Percentiles rank a stretch among this genome's conserved stretches.
phyloP scores from a whole-genome alignment of 1,284 basidiomycete species.

The Ganoderma sinense region DNA sequence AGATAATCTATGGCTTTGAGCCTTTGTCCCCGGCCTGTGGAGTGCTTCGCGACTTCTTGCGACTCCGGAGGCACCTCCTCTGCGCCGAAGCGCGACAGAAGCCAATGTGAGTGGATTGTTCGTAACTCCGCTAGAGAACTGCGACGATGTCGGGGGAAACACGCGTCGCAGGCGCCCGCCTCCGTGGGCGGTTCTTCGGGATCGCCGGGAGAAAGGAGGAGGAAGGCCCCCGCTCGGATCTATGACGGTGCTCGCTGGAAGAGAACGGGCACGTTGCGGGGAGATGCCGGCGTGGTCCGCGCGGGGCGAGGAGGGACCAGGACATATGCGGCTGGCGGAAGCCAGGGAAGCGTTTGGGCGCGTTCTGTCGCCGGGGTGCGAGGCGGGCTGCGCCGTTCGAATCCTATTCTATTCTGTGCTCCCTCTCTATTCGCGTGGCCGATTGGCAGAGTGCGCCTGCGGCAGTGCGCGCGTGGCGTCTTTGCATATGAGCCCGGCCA shows the following conservation, averaged over 20 bases:
- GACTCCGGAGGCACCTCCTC: constrained; percentile 30
- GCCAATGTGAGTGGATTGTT: neutral
- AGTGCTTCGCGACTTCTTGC: constrained; percentile 31
- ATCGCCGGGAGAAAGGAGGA: constrained; percentile 20
- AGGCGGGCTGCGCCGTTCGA: constrained; percentile 31
- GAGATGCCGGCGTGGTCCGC: constrained; percentile 1
- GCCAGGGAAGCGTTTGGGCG: constrained; percentile 17
- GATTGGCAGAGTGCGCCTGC: constrained; percentile 18
- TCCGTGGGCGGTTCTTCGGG: constrained; percentile 10
- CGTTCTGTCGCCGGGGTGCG: constrained; percentile 16
- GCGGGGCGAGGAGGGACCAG: neutral
- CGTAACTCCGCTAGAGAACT: neutral
- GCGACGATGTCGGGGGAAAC: constrained; percentile 17
- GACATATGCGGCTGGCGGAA: constrained; percentile 23
- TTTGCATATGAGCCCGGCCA: constrained; percentile 30
- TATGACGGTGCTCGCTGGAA: constrained; percentile 20
- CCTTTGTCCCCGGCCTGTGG: constrained; percentile 18
- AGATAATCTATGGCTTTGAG: constrained; percentile 30
- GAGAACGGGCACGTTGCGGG: constrained; percentile 11
- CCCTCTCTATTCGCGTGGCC: constrained; percentile 26
- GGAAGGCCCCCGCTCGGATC: constrained; percentile 24
- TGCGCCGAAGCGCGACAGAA: neutral
- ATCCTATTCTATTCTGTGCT: constrained; percentile 1
- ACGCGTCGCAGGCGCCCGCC: constrained; percentile 8
- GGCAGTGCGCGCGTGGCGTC: constrained; percentile 31